A percentile compares a stretch with the other conserved stretches of the same genome.
Evolutionary conservation across 306 rosid species (phyloP).

Genomic region (Inga oerstediana): DNA sequence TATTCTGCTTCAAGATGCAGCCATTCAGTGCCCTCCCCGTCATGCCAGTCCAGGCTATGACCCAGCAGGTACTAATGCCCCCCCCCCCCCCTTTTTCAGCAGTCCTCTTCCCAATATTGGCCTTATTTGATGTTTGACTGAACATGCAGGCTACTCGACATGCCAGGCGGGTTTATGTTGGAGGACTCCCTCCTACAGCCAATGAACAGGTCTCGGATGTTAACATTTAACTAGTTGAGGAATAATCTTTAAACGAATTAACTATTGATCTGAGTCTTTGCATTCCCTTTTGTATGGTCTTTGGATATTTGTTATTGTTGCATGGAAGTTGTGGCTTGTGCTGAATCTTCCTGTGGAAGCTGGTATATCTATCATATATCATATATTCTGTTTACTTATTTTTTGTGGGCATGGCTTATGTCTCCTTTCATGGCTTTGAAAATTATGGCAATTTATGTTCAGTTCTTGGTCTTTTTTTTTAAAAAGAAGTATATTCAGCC

Average conservation of each 20-base stretch:
- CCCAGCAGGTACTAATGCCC: slow-evolving; percentile 74
- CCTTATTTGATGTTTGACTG: slow-evolving; percentile 5
- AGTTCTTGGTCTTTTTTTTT: background rate
- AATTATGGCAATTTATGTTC: background rate
- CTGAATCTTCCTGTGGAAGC: background rate
- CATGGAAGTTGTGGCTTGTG: background rate
- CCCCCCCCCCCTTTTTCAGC: background rate
- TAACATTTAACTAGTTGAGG: no score
- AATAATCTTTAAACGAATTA: background rate
- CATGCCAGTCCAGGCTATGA: slow-evolving; percentile 99
- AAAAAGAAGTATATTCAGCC: background rate
- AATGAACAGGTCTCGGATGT: slow-evolving; percentile 76
- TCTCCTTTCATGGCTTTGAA: background rate
- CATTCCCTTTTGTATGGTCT: background rate
- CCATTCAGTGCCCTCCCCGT: slow-evolving; percentile 86
- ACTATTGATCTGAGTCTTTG: background rate
- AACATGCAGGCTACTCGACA: slow-evolving; percentile 87
- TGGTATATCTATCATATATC: background rate
- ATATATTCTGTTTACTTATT: background rate
- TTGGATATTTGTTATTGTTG: background rate
- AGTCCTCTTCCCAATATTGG: slow-evolving; percentile 5
- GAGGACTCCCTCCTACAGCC: slow-evolving; percentile 98
- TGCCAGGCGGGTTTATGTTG: slow-evolving; percentile 97
- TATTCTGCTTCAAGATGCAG: slow-evolving; percentile 47
- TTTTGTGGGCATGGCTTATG: background rate